Conservation (phyloP, 768 basidiomycete species). For the Phaffia australis region DNA sequence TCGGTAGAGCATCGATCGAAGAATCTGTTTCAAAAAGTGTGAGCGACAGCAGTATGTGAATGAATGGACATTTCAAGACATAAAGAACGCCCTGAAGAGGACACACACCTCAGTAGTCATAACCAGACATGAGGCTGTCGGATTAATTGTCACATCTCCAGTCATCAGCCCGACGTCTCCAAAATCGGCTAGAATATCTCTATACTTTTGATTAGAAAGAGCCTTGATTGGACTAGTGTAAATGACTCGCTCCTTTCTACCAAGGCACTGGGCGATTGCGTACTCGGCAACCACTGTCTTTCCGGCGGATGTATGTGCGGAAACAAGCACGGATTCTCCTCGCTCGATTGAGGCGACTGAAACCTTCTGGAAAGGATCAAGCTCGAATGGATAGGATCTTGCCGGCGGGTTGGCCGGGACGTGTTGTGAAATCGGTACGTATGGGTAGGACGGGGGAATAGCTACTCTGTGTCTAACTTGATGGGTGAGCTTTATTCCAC, state of each 20-base stretch:
- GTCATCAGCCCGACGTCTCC: constrained; percentile 99
- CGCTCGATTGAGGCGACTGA: constrained; percentile 91
- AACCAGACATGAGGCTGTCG: constrained; percentile 88
- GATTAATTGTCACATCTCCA: constrained; percentile 97
- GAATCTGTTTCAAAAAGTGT: constrained; percentile 52
- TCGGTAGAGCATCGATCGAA: constrained; percentile 95
- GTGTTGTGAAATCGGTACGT: constrained; percentile 80
- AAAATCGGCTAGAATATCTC: constrained; percentile 93
- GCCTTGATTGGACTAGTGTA: constrained; percentile 99
- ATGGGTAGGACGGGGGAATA: constrained; percentile 81
- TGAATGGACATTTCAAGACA: no score
- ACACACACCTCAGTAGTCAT: constrained; percentile 90
- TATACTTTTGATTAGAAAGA: constrained; percentile 95
- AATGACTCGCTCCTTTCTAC: constrained; percentile 88
- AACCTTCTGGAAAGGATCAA: constrained; percentile 95
- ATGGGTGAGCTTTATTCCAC: constrained; percentile 60
- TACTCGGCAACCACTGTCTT: constrained; percentile 99
- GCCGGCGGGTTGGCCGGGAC: constrained; percentile 83
- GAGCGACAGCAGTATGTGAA: background rate
- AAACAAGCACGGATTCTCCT: constrained; percentile 93
- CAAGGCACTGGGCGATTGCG: constrained; percentile 91
- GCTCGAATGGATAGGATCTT: constrained; percentile 84
- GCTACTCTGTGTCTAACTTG: constrained; percentile 95
- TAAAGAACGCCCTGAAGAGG: background rate
- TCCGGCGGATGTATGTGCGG: constrained; percentile 96